Evolutionary conservation across 495 filamentous ascomycete genomes (phyloP).

Genomic region (Xylaria longipes): DNA sequence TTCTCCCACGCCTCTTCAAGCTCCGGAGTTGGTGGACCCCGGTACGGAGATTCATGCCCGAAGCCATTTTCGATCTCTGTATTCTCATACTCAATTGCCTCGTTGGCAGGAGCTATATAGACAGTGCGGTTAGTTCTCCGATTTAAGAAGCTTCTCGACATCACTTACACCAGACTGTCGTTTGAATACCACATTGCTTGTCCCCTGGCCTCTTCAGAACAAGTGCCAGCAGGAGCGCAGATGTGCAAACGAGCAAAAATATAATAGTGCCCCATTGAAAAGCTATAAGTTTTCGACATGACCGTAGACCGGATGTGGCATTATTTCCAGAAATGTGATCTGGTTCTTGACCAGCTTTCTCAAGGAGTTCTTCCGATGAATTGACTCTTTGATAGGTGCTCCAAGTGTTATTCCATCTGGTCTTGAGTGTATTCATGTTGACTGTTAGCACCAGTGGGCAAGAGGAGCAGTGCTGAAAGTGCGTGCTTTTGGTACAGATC

Average conservation of each 20-base stretch:
- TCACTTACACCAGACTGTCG: conserved; percentile 10
- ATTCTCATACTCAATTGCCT: conserved; percentile 1
- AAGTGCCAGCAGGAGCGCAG: not conserved
- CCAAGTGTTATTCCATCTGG: no score
- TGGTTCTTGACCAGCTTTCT: not conserved
- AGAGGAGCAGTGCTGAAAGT: no score
- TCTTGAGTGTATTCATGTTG: no score
- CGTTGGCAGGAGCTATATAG: conserved; percentile 6
- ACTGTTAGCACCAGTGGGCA: no score
- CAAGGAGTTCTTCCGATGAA: not conserved
- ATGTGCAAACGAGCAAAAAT: not conserved
- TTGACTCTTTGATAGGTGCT: not conserved
- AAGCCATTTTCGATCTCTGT: conserved; percentile 7
- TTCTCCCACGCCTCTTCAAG: conserved; percentile 3
- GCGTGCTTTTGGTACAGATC: no score
- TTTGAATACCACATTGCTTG: conserved; percentile 4
- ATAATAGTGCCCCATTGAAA: not conserved
- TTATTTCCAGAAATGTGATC: not conserved
- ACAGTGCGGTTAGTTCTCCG: no score
- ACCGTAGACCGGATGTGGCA: no score
- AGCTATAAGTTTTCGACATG: conserved; percentile 1
- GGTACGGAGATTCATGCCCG: conserved; percentile 6
- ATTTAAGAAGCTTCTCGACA: not conserved
- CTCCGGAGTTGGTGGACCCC: conserved; percentile 9
- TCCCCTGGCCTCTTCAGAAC: not conserved